These are phyloP conservation scores for Begonia fuchsioides DNA, from an alignment of 306 rosid genomes.

Conservation along the genomic window DNA sequence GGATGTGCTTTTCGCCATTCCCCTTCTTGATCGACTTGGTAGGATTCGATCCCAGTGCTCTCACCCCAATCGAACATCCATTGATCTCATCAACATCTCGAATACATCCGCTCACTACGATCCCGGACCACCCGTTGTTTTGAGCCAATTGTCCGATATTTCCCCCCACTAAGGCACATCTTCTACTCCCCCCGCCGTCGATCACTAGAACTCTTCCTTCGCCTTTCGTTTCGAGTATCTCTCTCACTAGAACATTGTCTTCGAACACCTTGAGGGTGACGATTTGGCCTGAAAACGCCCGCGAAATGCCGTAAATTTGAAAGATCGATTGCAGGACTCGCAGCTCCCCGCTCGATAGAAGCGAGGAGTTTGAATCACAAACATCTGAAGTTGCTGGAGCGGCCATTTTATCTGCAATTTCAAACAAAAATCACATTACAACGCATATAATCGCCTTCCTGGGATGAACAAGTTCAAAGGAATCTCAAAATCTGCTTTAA, in stretches of 20 bases:
- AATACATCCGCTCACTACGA: constrained; percentile 72
- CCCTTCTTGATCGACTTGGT: constrained; percentile 42
- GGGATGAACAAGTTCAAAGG: too few relatives aligned
- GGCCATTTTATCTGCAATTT: constrained; percentile 10
- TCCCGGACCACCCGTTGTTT: constrained; percentile 57
- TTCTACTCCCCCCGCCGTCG: constrained; percentile 37
- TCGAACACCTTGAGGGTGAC: constrained; percentile 58
- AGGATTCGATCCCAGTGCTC: constrained; percentile 67
- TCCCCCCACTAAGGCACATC: constrained; percentile 43
- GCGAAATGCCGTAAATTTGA: constrained; percentile 31
- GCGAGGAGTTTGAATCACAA: constrained; percentile 28
- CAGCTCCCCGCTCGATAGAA: constrained; percentile 25
- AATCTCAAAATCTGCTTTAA: too few relatives aligned
- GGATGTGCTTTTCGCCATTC: constrained; percentile 33
- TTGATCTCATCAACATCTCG: constrained; percentile 84
- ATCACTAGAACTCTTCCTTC: constrained; percentile 39
- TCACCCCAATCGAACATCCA: constrained; percentile 52
- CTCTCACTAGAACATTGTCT: constrained; percentile 59
- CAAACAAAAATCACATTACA: background rate
- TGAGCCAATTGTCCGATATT: constrained; percentile 35
- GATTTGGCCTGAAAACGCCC: constrained; percentile 42
- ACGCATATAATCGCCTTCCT: too few relatives aligned
- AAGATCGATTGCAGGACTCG: constrained; percentile 39
- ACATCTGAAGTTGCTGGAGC: constrained; percentile 23
- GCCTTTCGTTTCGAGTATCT: constrained; percentile 41